Evolutionary conservation across 2,329 filamentous ascomycete genomes (phyloP), one percentile per base, ranked within the genome.

Genomic region (Cladosporium halotolerans): DNA sequence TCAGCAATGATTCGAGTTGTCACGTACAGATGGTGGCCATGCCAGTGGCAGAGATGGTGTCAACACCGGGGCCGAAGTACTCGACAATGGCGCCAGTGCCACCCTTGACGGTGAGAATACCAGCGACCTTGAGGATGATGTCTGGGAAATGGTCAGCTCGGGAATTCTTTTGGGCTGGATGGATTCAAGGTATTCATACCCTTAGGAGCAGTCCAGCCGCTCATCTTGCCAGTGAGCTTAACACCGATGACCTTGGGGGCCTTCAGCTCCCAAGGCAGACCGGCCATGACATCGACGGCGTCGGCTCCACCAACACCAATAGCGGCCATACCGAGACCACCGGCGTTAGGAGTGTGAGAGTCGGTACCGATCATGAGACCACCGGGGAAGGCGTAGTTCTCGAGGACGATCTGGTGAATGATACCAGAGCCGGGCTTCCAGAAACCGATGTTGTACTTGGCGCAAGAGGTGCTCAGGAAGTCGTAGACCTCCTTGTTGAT

Each of bases 401-500:
- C 93, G 55, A 97, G 83, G 60, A 97, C 76, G 70, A 97, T 97
- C 80, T 97, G 93, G 79, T 99, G 93, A 66, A 99, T 99, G 73
- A 97, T 99, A 81, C 93, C 93, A 71, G 92, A 96, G 66, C 93
- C 93, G 61, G 93, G 93, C 74, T 83, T 89, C 93, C 93, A 99
- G 86, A 97, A 97, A 79, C 93, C 93, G 73, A 97, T 97, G 82
- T 97, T 92, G 82, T 97, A 99, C 81, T 97, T 99, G 70, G 91
- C 91, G 73, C 92, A 97, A 62, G 92, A 88, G 59, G 85, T 85
- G 58, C 90, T 83, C 70, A 99, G 78, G 82, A 99, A 99, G 76
- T 97, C 88, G 78, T 97, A 99, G 65, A 99, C 93, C 76, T 97
- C 92, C 82, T 95, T 95, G 85, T 97, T 97, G 78, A 96, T 96